Percentiles rank a stretch among this genome's conserved stretches.
Evolutionary conservation across 345 rosid species (phyloP).

Genomic region (Populus alba): DNA sequence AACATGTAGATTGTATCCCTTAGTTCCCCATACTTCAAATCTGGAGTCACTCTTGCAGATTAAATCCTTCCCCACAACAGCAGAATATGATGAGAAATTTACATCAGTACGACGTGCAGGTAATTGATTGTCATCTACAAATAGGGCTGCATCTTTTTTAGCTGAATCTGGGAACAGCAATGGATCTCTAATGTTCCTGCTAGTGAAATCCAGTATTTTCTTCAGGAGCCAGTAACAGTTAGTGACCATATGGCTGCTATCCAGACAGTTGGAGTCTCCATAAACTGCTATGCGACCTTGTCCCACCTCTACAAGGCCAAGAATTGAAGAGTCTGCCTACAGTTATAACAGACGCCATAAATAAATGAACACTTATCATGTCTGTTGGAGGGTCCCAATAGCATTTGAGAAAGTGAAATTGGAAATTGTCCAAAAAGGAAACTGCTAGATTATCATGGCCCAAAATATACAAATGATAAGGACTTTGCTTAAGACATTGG

Average conservation of each 20-base stretch:
- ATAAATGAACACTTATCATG: background rate
- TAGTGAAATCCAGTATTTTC: conserved; percentile 80
- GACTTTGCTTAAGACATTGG: background rate
- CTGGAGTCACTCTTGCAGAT: conserved; percentile 76
- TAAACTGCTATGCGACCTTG: conserved; percentile 84
- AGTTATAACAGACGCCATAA: background rate
- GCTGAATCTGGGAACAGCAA: conserved; percentile 61
- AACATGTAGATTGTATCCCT: conserved; percentile 69
- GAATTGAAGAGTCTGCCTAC: conserved; percentile 87
- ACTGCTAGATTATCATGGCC: background rate
- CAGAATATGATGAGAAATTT: conserved; percentile 77
- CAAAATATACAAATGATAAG: background rate
- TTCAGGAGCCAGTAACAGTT: conserved; percentile 90
- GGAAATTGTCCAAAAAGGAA: background rate
- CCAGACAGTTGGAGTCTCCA: conserved; percentile 96
- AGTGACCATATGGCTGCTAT: conserved; percentile 98
- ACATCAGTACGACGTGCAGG: conserved; percentile 89
- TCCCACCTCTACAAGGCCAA: conserved; percentile 72
- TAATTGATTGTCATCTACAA: conserved; percentile 60
- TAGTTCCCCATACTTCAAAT: conserved; percentile 93
- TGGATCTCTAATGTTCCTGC: conserved; percentile 63
- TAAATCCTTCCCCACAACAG: conserved; percentile 71
- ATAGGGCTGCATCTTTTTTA: conserved; percentile 51
- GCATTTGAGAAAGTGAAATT: background rate
- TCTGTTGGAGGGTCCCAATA: background rate